Base-by-base conservation (phyloP, 2,329 filamentous ascomycete species). In the Colletotrichum tropicale region DNA sequence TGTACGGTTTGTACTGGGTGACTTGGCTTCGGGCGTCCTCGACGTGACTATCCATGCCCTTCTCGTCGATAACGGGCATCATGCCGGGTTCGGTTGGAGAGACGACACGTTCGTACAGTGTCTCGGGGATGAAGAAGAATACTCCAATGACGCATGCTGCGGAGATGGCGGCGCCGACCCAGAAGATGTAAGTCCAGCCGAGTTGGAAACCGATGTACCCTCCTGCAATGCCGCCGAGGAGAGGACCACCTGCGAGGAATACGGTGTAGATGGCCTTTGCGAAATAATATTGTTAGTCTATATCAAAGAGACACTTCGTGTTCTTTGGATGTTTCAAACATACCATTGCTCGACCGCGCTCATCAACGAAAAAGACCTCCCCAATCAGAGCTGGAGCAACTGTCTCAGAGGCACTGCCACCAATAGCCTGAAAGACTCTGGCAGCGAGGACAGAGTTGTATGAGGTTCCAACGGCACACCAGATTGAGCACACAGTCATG, bases 351-450 rank as follows among this genome's bases (percentile, higher is more conserved):
- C 80, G 64, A 4, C 84, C 83, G 1, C 84, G 80, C 21, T 85
- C 79, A 21, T 85, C 81, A 0, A 85, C 75, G 8, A 85, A 85
- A 21, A 82, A 85, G 26, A 85, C 76, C 13, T 85, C 84, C 3
- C 84, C 84, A 5, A 85, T 76, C 1, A 84, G 48, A 0, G 81
- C 83, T 0, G 84, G 83, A 0, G 80, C 79, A 6, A 85, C 80
- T 0, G 84, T 84, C 12, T 85, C 84, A 0, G 84, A 81, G 0
- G 83, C 83, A 0, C 80, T 80, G 4, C 81, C 83, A 0, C 84
- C 84, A 0, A 83, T 72, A 0, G 81, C 84, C 24, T 85, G 84
- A 2, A 85, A 81, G 0, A 84, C 62, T 0, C 84, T 74, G 1
- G 83, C 79, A 1, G 71, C 79, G 8, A 86, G 67, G 0, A 85